phyloP scores from a whole-genome alignment of 129 eudicot species.

The Cynara cardunculus region DNA sequence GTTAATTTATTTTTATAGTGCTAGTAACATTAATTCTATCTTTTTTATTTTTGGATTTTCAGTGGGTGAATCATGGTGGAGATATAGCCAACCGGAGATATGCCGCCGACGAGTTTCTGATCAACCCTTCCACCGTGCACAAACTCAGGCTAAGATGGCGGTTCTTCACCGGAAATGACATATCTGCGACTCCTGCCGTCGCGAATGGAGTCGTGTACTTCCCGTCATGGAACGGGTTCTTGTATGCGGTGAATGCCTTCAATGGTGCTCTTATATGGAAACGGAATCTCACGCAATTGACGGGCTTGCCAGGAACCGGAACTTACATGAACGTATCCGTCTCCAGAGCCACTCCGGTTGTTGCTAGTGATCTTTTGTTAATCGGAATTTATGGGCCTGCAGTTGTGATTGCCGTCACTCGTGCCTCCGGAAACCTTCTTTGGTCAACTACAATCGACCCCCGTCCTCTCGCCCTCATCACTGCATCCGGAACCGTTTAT shows the following conservation, averaged over 20 bases:
- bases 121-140: conserved; percentile 44
- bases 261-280: conserved; percentile 64
- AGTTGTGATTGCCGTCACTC: conserved; percentile 48
- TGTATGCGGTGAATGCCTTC: conserved; percentile 59
- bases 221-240: conserved; percentile 70
- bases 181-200: conserved; percentile 79
- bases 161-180: conserved; percentile 63
- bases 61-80: conserved; percentile 83
- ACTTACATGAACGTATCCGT: conserved; percentile 45
- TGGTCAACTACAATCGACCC: conserved; percentile 62
- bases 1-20: background rate
- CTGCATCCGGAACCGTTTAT: conserved; percentile 63
- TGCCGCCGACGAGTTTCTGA: conserved; percentile 35
- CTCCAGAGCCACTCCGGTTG: conserved; percentile 67
- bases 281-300: conserved; percentile 40
- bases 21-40: background rate
- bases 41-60: background rate
- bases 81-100: conserved; percentile 49
- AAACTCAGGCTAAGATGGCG: conserved; percentile 50
- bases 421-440: conserved; percentile 42
- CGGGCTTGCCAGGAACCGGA: conserved; percentile 51
- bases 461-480: conserved; percentile 42
- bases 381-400: conserved; percentile 76
- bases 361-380: conserved; percentile 44
- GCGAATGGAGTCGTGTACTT: conserved; percentile 57